Evolutionary conservation across 441 rosid genomes (phyloP), one percentile per base, ranked within the genome.

Genomic region (Theobroma grandiflorum): DNA sequence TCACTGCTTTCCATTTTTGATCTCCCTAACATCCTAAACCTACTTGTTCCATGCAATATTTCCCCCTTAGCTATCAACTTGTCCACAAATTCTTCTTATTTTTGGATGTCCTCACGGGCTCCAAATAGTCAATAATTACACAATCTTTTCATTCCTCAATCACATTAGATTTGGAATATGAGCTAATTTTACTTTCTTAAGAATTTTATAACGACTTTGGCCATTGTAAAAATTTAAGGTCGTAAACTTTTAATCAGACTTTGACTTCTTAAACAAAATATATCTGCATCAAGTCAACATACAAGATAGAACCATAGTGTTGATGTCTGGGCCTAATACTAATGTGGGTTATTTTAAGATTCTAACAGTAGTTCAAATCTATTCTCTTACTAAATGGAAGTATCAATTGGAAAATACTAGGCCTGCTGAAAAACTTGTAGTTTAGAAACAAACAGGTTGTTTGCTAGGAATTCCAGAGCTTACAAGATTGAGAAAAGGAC

Each of bases 401-500:
- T 11, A 52, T 5, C 52, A 67, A 67, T 42, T 1, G 4, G 37
- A 26, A 26, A 26, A 26, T 26, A 26, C 31, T 0, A 26, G 31
- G 31, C 31, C 31, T 26, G 31, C 31, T 37, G 45, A 58, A 40
- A 78, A 22, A 68, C 12, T 15, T 40, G 49, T 18, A 49, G 65
- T 53, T n/a, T 20, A 6, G 15, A 58, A 71, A 61, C 33, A 40
- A 72, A 61, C 7, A 43, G 64, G 8, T 31, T 64, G 71, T 74
- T 80, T 75, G 49, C 62, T 69, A 42, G 63, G 50, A 78, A 82
- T 72, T 62, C 15, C 6, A 72, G 75, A 65, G 68, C 98, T 96
- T 92, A 96, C 99, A 96, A 65, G 87, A 94, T 82, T 74, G 99
- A 96, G 89, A 96, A 96, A 8, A 92, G 80, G 76, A 96, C 84